Conservation (phyloP, 129 eudicot species). For the Glebionis coronaria region DNA sequence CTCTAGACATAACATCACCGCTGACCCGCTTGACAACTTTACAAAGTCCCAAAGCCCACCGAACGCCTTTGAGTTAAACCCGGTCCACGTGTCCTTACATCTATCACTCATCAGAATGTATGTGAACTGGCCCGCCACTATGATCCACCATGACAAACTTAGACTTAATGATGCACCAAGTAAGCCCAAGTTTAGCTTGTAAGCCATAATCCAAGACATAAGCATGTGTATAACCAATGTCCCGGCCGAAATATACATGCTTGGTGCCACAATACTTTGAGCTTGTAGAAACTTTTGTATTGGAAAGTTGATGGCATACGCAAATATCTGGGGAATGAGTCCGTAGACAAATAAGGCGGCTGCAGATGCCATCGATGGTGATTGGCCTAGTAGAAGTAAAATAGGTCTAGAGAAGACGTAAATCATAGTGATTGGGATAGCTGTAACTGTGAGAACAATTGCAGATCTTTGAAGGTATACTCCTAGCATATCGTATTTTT, state of each 20-base stretch:
- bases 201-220: slow-evolving; percentile 56
- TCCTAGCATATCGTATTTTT: slow-evolving; percentile 64
- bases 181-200: slow-evolving; percentile 54
- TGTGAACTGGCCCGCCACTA: too few species aligned
- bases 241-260: slow-evolving; percentile 59
- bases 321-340: slow-evolving; percentile 75
- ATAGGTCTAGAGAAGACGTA: slow-evolving; percentile 51
- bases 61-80: too few species aligned
- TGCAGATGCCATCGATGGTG: slow-evolving; percentile 42
- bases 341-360: slow-evolving; percentile 72
- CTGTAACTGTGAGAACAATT: slow-evolving; percentile 48
- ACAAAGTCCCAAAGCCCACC: too few species aligned
- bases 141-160: too few species aligned
- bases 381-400: slow-evolving; percentile 52
- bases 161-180: slow-evolving; percentile 81
- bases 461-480: slow-evolving; percentile 75
- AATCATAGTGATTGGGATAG: too few species aligned
- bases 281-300: slow-evolving; percentile 77
- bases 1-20: too few species aligned
- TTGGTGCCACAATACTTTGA: too few species aligned
- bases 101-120: too few species aligned
- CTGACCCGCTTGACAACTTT: too few species aligned
- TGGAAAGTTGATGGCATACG: slow-evolving; percentile 73
- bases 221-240: slow-evolving; percentile 53
- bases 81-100: too few species aligned